Percentiles rank a stretch among this genome's conserved stretches.
Evolutionary conservation across 495 filamentous ascomycete species (phyloP).

Genomic region (Podospora conica): DNA sequence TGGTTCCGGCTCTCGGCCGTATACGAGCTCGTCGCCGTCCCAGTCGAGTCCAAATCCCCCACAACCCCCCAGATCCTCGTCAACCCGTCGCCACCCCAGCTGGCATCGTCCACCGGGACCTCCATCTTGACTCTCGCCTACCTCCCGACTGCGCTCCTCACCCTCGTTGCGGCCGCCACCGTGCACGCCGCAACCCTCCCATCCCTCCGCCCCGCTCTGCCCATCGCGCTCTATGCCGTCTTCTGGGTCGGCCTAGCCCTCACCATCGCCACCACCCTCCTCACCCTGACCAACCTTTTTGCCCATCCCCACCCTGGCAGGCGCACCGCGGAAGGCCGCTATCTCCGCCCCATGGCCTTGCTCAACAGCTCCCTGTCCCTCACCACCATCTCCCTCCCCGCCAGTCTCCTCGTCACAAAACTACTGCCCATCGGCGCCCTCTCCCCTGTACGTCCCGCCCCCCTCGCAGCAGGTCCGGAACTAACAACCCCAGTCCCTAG

Average conservation of each 20-base stretch:
- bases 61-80: background rate
- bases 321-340: background rate
- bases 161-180: conserved; percentile 5
- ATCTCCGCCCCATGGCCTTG: background rate
- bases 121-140: background rate
- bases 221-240: background rate
- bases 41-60: background rate
- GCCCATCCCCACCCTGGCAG: background rate
- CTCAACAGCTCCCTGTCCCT: background rate
- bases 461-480: too few relatives aligned
- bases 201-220: background rate
- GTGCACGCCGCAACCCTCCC: background rate
- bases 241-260: background rate
- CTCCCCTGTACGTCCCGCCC: background rate
- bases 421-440: too few relatives aligned
- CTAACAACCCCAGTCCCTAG: too few relatives aligned
- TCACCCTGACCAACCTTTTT: background rate
- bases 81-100: background rate
- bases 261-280: background rate
- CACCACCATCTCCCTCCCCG: background rate
- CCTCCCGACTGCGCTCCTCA: conserved; percentile 7
- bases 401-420: background rate
- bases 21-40: background rate
- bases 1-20: background rate
- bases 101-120: background rate